phyloP scores from a whole-genome alignment of 495 filamentous ascomycete genomes.

The Penicillium atrosanguineum region DNA sequence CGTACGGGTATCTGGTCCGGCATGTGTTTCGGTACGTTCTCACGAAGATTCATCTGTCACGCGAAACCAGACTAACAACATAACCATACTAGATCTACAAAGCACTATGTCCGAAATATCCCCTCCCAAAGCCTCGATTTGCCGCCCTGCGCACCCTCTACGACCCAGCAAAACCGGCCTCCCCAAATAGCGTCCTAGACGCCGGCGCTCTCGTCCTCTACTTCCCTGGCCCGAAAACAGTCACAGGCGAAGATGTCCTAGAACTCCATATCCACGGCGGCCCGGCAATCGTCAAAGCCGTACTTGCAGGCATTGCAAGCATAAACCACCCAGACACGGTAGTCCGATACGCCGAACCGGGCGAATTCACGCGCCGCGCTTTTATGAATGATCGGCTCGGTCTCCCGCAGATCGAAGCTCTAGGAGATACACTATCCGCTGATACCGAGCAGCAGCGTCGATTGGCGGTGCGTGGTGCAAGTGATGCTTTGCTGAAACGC shows the following conservation, averaged over 20 bases:
- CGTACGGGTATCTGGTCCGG: slow-evolving; percentile 80
- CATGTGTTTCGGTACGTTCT: slow-evolving; percentile 61
- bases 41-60: background rate
- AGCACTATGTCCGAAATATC: slow-evolving; percentile 64
- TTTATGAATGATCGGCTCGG: slow-evolving; percentile 85
- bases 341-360: slow-evolving; percentile 91
- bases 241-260: slow-evolving; percentile 88
- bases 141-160: slow-evolving; percentile 76
- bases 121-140: slow-evolving; percentile 67
- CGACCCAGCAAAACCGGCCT: slow-evolving; percentile 51
- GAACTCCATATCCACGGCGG: slow-evolving; percentile 96
- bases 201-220: slow-evolving; percentile 80
- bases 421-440: slow-evolving; percentile 80
- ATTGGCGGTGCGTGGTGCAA: slow-evolving; percentile 75
- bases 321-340: slow-evolving; percentile 18
- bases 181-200: slow-evolving; percentile 62
- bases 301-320: slow-evolving; percentile 72
- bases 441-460: slow-evolving; percentile 93
- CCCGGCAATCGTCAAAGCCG: slow-evolving; percentile 78
- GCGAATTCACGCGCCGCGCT: slow-evolving; percentile 91
- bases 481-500: slow-evolving; percentile 63
- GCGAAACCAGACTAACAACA: slow-evolving; percentile 9
- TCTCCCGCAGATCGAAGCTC: slow-evolving; percentile 89
- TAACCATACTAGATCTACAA: slow-evolving; percentile 63
- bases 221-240: slow-evolving; percentile 79